A percentile compares a stretch with the other conserved stretches of the same genome.
Evolutionary conservation across 768 basidiomycete species (phyloP).

Genomic region (Tricholoma matsutake): DNA sequence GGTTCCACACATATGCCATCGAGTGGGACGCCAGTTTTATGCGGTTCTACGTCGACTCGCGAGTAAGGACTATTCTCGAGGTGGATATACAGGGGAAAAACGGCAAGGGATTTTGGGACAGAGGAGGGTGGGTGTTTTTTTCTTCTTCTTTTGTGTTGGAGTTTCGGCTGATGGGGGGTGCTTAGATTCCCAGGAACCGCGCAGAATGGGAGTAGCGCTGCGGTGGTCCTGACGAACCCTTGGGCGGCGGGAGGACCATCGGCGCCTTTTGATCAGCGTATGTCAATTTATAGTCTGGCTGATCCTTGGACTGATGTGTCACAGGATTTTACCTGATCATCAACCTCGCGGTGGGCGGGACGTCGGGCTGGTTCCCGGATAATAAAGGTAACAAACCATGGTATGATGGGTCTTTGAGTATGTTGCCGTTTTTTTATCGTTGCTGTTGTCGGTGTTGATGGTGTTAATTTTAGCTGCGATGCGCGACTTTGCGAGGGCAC

Average conservation of each 20-base stretch:
- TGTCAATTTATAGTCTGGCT: slow-evolving; percentile 30
- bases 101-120: slow-evolving; percentile 59
- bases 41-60: slow-evolving; percentile 72
- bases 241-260: slow-evolving; percentile 56
- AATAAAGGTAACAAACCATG: slow-evolving; percentile 71
- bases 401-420: slow-evolving; percentile 60
- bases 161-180: neutral
- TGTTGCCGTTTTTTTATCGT: slow-evolving; percentile 17
- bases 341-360: slow-evolving; percentile 75
- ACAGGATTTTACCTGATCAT: slow-evolving; percentile 77
- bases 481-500: slow-evolving; percentile 60
- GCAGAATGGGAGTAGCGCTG: slow-evolving; percentile 55
- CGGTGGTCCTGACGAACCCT: slow-evolving; percentile 59
- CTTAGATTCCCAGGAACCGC: slow-evolving; percentile 57
- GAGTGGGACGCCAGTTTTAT: slow-evolving; percentile 78
- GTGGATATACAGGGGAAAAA: slow-evolving; percentile 49
- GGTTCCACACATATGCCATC: slow-evolving; percentile 70
- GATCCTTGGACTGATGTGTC: slow-evolving; percentile 14
- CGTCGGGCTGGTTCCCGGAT: slow-evolving; percentile 89
- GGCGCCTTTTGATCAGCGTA: slow-evolving; percentile 82
- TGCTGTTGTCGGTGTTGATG: neutral
- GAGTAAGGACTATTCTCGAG: slow-evolving; percentile 61
- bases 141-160: slow-evolving; percentile 40
- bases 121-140: slow-evolving; percentile 40
- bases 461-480: slow-evolving; percentile 46